phyloP scores from a whole-genome alignment of 1,284 basidiomycete species.

The Schizophyllum commune region DNA sequence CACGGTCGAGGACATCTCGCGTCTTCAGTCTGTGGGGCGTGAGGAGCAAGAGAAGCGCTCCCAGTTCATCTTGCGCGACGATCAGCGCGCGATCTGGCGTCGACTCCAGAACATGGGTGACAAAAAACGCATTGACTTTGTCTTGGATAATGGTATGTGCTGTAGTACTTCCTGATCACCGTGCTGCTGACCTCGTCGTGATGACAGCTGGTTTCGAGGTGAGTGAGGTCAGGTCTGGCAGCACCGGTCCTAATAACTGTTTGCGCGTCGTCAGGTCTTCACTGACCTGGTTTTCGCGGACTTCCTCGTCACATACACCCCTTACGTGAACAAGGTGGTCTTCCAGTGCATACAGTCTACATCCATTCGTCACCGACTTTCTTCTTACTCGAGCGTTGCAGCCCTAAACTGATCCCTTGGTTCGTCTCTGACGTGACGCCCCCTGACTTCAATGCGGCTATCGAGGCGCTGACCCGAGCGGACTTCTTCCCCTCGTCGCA shows the following conservation, averaged over 20 bases:
- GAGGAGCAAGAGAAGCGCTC: conserved; percentile 69
- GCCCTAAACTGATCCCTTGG: conserved; percentile 87
- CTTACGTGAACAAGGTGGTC: conserved; percentile 71
- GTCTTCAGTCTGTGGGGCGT: conserved; percentile 76
- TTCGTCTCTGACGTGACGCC: conserved; percentile 91
- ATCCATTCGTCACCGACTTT: conserved; percentile 4
- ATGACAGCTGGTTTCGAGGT: conserved; percentile 82
- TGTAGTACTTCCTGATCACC: neutral
- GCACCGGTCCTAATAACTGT: neutral
- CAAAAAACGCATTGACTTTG: conserved; percentile 72
- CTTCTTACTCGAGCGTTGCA: conserved; percentile 22
- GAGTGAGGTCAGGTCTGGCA: conserved; percentile 1
- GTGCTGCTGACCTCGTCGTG: neutral
- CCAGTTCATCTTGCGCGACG: conserved; percentile 80
- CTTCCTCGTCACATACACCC: conserved; percentile 84
- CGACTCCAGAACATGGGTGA: conserved; percentile 45
- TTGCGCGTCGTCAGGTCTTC: conserved; percentile 52
- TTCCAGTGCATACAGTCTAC: conserved; percentile 71
- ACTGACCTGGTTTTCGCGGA: conserved; percentile 95
- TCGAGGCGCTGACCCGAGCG: conserved; percentile 50
- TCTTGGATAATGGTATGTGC: conserved; percentile 81
- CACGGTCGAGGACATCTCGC: conserved; percentile 72
- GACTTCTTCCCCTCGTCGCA: conserved; percentile 41
- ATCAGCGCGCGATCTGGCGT: conserved; percentile 75
- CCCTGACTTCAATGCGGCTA: conserved; percentile 57